Conservation (phyloP, 306 rosid genomes). For the Canavalia gladiata region DNA sequence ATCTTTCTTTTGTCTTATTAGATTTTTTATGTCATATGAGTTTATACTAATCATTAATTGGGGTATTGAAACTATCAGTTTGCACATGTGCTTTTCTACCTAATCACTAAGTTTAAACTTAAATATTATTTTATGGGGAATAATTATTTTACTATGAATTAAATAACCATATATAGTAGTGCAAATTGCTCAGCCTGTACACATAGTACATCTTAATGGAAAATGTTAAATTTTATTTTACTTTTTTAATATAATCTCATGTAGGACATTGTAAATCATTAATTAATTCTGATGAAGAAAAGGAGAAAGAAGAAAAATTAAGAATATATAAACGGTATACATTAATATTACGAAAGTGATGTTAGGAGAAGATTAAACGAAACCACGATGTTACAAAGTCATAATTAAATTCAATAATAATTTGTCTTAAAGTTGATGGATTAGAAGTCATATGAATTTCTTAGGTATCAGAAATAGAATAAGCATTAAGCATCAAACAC, state of each 20-base stretch:
- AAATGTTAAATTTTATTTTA: too few relatives aligned
- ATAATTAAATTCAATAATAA: not conserved
- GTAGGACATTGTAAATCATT: too few relatives aligned
- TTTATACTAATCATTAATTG: not conserved
- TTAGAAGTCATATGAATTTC: too few relatives aligned
- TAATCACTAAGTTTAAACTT: not conserved
- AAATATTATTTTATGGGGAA: not conserved
- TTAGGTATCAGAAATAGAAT: not conserved
- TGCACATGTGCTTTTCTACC: not conserved
- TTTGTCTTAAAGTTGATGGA: too few relatives aligned
- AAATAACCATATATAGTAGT: not conserved
- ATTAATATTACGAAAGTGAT: too few relatives aligned
- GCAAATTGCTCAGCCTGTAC: not conserved
- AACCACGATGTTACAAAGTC: not conserved
- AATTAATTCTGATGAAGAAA: too few relatives aligned
- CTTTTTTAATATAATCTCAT: too few relatives aligned
- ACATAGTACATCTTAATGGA: too few relatives aligned
- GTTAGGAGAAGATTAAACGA: too few relatives aligned
- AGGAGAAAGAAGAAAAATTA: too few relatives aligned
- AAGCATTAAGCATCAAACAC: slow-evolving; percentile 46
- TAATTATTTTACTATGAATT: not conserved
- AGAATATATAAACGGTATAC: too few relatives aligned
- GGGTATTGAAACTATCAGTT: not conserved
- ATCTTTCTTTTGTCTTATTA: not conserved
- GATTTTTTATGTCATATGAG: not conserved